Conservation (phyloP, 2,329 filamentous ascomycete species). For the Calonectria leucothoes region DNA sequence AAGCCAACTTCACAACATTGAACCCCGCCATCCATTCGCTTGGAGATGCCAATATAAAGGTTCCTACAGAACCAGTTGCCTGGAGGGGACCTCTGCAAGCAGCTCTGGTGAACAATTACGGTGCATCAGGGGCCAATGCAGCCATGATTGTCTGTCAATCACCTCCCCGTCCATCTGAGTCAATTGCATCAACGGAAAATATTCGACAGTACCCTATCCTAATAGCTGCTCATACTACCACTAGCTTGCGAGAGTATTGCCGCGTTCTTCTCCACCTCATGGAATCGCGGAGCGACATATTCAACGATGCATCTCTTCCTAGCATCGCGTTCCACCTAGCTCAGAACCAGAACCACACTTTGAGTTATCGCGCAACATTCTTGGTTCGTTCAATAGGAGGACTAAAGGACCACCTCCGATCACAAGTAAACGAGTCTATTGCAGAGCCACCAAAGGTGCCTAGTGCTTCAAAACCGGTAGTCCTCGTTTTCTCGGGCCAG, state of each 20-base stretch:
- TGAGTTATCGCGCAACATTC: background rate
- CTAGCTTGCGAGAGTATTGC: background rate
- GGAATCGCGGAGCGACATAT: background rate
- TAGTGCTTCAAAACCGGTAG: background rate
- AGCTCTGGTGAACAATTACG: background rate
- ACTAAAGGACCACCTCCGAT: background rate
- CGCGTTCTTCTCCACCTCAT: background rate
- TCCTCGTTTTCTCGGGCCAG: background rate
- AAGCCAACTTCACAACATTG: background rate
- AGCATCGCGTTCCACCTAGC: background rate
- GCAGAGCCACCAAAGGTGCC: background rate
- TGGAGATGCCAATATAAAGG: background rate
- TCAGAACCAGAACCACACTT: background rate
- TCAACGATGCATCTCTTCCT: background rate
- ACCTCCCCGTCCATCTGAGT: background rate
- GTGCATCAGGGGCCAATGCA: background rate
- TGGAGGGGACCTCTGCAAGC: background rate
- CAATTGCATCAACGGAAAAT: background rate
- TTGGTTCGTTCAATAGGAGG: background rate
- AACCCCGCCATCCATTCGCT: background rate
- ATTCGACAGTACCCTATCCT: background rate
- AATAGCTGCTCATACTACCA: background rate
- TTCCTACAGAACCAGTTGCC: background rate
- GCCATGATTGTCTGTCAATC: background rate
- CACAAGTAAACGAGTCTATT: background rate